Evolutionary conservation across 768 basidiomycete species (phyloP), one percentile per base, ranked within the genome.

Genomic region (Russula sp.): DNA sequence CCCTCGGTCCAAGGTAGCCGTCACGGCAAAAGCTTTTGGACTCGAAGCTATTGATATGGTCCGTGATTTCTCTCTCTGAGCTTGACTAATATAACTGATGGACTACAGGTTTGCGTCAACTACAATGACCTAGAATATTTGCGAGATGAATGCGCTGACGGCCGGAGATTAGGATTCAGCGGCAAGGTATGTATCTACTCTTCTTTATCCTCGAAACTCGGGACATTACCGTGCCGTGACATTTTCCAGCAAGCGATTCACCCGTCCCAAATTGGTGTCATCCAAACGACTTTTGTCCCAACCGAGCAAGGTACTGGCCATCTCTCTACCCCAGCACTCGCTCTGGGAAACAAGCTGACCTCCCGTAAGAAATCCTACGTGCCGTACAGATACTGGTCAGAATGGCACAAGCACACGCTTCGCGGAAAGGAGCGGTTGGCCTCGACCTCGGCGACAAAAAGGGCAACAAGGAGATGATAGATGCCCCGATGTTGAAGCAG

Each of bases 31-130:
- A 69, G 89, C 93, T 4, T 93, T 87, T 68, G 83, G 82, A 0
- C 76, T 97, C 8, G 83, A 87, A 22, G 90, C 93, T 2, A 90
- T 98, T 67, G 95, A 98, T 72, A 90, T 97, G 89, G 95, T 88
- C 47, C 4, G 62, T 5, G 5, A 14, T 2, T 36, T 34, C 38
- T 47, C 20, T 16, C 42, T 8, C 7, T 49, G 10, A 36, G n/a
- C 22, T 45, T 35, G n/a, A 45, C 11, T 22, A 13, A 25, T 46
- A 29, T 34, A 18, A 20, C 36, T 53, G 18, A 65, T 52, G 13
- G 35, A 11, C 18, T 3, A 57, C 59, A 92, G 89, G 91, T 95
- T 9, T 94, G 92, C 68, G 84, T 94, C 39, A 86, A 94, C 69
- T 95, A 93, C 74, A 88, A 87, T 68, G 85, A 94, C 69, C 67